A percentile compares a stretch with the other conserved stretches of the same genome.
phyloP scores from a whole-genome alignment of 202 grass and related monocot genomes.

The Digitaria exilis region DNA sequence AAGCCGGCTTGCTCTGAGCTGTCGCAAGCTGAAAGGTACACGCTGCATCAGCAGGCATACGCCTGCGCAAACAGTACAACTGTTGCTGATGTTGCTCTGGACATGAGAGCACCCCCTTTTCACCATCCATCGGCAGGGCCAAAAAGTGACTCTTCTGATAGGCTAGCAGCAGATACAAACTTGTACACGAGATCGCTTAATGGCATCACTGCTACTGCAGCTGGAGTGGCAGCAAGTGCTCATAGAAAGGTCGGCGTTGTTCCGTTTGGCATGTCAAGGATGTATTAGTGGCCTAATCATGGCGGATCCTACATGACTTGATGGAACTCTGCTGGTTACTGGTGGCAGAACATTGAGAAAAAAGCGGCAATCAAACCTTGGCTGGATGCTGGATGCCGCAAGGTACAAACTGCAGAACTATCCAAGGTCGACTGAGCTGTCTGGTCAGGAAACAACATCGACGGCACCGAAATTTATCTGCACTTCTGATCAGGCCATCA shows the following conservation, averaged over 20 bases:
- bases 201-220: slow-evolving; percentile 66
- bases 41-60: slow-evolving; percentile 57
- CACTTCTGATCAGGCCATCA: slow-evolving; percentile 9
- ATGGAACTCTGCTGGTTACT: slow-evolving; percentile 12
- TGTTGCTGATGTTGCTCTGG: slow-evolving; percentile 71
- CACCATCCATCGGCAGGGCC: slow-evolving; percentile 56
- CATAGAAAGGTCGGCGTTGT: slow-evolving; percentile 81
- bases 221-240: slow-evolving; percentile 64
- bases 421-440: neutral
- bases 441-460: slow-evolving; percentile 8
- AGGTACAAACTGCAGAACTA: slow-evolving; percentile 14
- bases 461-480: neutral
- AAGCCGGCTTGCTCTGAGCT: slow-evolving; percentile 57
- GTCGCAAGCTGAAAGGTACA: slow-evolving; percentile 57
- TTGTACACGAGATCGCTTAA: slow-evolving; percentile 64
- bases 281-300: slow-evolving; percentile 60
- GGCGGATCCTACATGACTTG: slow-evolving; percentile 14
- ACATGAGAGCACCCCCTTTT: slow-evolving; percentile 96
- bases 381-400: neutral
- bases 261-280: slow-evolving; percentile 75
- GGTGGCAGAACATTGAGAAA: neutral
- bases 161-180: slow-evolving; percentile 57
- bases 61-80: slow-evolving; percentile 54
- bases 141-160: slow-evolving; percentile 56
- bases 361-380: slow-evolving; percentile 30